Evolutionary conservation across 208 protist genomes (phyloP).

Genomic region (Herpetomonas samuelpessoai): DNA sequence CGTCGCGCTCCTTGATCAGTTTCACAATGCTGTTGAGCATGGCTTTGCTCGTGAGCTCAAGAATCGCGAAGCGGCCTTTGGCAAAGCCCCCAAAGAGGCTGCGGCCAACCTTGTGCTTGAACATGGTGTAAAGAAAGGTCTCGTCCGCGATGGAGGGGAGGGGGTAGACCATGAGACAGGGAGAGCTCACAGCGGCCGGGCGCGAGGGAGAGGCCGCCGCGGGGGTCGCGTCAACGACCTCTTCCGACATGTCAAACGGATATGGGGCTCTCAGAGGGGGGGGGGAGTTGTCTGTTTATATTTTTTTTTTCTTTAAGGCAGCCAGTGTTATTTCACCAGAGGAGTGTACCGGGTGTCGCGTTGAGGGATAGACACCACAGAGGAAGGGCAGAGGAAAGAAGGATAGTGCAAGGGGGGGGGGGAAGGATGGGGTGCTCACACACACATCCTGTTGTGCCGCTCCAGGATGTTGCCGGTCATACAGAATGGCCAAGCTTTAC

Average conservation of each 20-base stretch:
- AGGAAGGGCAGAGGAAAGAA: no score
- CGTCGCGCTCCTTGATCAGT: slow-evolving; percentile 9
- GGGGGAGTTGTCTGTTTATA: not conserved
- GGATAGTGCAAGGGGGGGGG: no score
- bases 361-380: no score
- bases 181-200: not conserved
- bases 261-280: not conserved
- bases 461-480: no score
- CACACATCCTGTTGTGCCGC: no score
- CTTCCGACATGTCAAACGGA: not conserved
- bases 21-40: slow-evolving; percentile 22
- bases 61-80: slow-evolving; percentile 54
- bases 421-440: no score
- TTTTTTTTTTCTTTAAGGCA: slow-evolving; percentile 4
- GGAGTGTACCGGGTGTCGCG: no score
- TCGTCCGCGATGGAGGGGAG: slow-evolving; percentile 67
- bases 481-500: no score
- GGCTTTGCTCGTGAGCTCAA: slow-evolving; percentile 38
- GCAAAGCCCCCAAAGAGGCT: slow-evolving; percentile 65
- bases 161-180: slow-evolving; percentile 66
- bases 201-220: not conserved
- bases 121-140: slow-evolving; percentile 61
- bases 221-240: not conserved
- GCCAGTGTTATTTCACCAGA: no score
- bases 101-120: slow-evolving; percentile 39